Conservation (phyloP, 139 green algal genomes). For the Edaphochlamys debaryana region DNA sequence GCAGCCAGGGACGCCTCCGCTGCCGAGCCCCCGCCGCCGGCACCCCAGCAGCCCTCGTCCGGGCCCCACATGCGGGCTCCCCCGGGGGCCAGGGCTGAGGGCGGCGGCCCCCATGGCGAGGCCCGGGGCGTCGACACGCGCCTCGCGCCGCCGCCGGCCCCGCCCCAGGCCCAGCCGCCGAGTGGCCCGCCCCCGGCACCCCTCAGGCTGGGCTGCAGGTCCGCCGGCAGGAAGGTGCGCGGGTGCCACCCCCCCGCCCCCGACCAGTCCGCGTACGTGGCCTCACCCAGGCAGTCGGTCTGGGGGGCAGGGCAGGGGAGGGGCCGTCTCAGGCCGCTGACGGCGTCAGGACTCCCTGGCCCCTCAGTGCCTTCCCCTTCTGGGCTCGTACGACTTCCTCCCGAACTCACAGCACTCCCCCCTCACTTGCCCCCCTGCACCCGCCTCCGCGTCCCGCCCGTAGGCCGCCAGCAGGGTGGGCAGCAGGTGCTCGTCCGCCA, state of each 20-base stretch:
- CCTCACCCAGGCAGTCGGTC: conserved; percentile 43
- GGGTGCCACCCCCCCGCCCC: conserved; percentile 6
- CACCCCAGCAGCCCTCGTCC: background rate
- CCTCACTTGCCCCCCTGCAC: no score
- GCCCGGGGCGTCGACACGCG: background rate
- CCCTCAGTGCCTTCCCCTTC: no score
- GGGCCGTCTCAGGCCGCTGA: background rate
- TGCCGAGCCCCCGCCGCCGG: background rate
- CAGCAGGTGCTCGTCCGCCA: no score
- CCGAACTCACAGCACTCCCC: no score
- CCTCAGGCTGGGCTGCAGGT: background rate
- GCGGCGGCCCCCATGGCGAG: background rate
- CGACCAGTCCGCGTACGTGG: conserved; percentile 34
- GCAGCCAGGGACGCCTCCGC: background rate
- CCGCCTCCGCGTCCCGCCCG: no score
- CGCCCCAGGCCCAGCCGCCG: background rate
- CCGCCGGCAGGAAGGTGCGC: background rate
- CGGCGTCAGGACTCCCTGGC: no score
- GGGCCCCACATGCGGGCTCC: background rate
- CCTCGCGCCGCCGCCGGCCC: background rate
- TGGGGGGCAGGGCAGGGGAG: background rate
- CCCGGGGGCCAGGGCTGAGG: background rate
- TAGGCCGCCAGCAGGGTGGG: no score
- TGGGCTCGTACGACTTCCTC: no score
- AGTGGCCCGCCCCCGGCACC: background rate